Base-by-base conservation (phyloP, 257 asterid genomes). In the Parsonsia alboflavescens region DNA sequence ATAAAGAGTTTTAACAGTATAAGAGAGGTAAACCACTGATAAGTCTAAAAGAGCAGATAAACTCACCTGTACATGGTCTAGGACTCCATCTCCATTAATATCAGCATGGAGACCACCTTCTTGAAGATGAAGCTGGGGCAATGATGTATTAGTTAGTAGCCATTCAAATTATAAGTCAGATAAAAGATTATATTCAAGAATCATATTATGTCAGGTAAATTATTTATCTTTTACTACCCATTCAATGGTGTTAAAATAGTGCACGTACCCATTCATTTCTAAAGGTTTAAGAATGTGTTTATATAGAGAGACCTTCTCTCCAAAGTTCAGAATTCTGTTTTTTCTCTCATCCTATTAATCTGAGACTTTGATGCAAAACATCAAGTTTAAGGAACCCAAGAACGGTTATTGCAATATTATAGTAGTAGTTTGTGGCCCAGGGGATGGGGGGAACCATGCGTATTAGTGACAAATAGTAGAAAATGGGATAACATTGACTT, bases 101-200 rank as follows among this genome's bases (percentile, higher is more conserved):
- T 95, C 98, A 76, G 97, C 98, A 89, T 95, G 98, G 79, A 95
- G 98, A 73, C 99, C 99, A 73, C 98, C 96, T 84, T 90, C 98
- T 88, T 88, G 98, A 82, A 95, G 99, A 85, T 95, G 99, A 77
- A 95, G 93, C 99, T 95, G 90, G 45, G 81, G 59, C 73, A 74
- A 80, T 71, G 73, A 84, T 56, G 59, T 42, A 74, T 48, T 78
- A 46, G 83, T 61, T 82, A 77, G 71, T 73, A 42, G 67, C 2
- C 8, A 53, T 72, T 73, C 77, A 46, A 57, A 59, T 73, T 70
- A 56, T 65, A 8, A 57, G 71, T 68, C 22, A 19, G 56, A 16
- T 30, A 48, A 53, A 59, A 68, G 42, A 53, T 12, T 7, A 69
- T 62, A 63, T 28, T 26, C 49, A 41, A 28, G 28, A 30, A 65